Base-by-base conservation (phyloP, 2,329 filamentous ascomycete genomes). In the Triangularia verruculosa region DNA sequence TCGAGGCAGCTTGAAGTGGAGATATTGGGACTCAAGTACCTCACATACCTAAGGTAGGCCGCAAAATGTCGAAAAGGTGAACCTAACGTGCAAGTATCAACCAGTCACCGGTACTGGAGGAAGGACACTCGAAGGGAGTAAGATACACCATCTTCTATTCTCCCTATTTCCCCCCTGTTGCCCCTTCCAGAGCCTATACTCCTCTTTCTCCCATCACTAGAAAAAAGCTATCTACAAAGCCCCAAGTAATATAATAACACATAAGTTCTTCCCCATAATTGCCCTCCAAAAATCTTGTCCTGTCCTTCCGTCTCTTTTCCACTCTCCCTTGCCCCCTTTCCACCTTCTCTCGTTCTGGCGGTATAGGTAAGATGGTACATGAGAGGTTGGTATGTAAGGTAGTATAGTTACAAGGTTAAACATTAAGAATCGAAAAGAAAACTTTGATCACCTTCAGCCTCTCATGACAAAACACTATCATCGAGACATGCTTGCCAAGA, bases 391-490 rank as follows among this genome's bases (percentile, higher is more conserved):
- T 47, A 20, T 47, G 39, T 47, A 20, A 9, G n/a, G 39, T 47
- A 47, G 39, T 47, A 47, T 47, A 47, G 39, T 47, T 47, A 47
- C 39, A 28, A 59, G 47, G 17, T 39, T 59, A 59, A 59, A 59
- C 57, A 59, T 59, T 59, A 59, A 47, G 39, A 51, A 59, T 52
- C 24, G 24, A 51, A 59, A 30, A 57, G 7, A 57, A 57, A 8
- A 25, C 13, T 6, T 59, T 51, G 17, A 15, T 34, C 2, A 5
- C n/a, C 52, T 54, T 28, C 52, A n/a, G 25, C 22, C 22, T 24
- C 25, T 25, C 52, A 8, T n/a, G 34, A 39, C 34, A 17, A 17
- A 39, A 5, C 12, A 7, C 34, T 39, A 39, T 39, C 13, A 15
- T 39, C 34, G 13, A 39, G 34, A 39, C 34, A 39, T 47, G 30